These are phyloP conservation scores for Gloeopeniophorella convolvens DNA, from an alignment of 768 basidiomycete genomes.

Conservation along the genomic window DNA sequence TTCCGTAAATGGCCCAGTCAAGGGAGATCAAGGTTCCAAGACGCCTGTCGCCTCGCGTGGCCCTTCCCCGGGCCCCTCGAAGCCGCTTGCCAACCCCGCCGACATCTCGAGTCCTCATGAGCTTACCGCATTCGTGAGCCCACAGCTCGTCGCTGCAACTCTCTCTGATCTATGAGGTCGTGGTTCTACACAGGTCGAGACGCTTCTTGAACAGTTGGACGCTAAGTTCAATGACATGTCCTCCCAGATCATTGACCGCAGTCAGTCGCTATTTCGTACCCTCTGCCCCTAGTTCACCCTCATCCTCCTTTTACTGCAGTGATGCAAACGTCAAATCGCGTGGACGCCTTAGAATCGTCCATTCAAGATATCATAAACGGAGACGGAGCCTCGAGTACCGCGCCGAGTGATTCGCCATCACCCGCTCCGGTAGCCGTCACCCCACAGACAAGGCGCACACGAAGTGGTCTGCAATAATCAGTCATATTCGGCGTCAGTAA, in stretches of 20 bases:
- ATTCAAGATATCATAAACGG: conserved; percentile 91
- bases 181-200: conserved; percentile 63
- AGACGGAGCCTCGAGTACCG: conserved; percentile 35
- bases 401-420: conserved; percentile 52
- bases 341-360: conserved; percentile 82
- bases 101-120: conserved; percentile 93
- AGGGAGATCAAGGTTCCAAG: conserved; percentile 9
- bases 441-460: conserved; percentile 1
- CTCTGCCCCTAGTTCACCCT: conserved; percentile 8
- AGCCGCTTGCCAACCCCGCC: conserved; percentile 27
- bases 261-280: conserved; percentile 37
- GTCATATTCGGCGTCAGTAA: too few species aligned
- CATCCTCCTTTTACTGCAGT: conserved; percentile 40
- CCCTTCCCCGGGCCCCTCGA: conserved; percentile 5
- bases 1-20: conserved; percentile 8
- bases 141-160: not conserved
- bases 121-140: conserved; percentile 84
- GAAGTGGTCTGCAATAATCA: conserved; percentile 5
- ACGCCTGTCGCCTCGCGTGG: conserved; percentile 11
- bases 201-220: conserved; percentile 82
- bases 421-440: conserved; percentile 29
- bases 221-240: conserved; percentile 92
- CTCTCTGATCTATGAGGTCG: not conserved
- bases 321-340: conserved; percentile 88
- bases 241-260: conserved; percentile 76